A percentile compares a stretch with the other conserved stretches of the same genome.
phyloP scores from a whole-genome alignment of 768 basidiomycete species.

The Boletus vermiculosoides region DNA sequence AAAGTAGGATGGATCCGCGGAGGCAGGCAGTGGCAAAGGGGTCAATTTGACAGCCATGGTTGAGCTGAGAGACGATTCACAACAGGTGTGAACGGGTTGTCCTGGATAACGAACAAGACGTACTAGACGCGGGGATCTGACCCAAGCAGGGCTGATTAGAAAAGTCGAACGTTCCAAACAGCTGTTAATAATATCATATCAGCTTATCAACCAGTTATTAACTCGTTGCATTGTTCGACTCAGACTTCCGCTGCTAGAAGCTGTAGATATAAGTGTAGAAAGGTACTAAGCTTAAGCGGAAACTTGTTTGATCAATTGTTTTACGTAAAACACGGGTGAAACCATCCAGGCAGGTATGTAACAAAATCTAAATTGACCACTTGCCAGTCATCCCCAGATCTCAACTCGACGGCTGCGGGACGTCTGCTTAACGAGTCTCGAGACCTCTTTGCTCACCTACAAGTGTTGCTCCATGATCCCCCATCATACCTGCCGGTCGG shows the following conservation, averaged over 20 bases:
- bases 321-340: neutral
- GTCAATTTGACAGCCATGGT: conserved; percentile 65
- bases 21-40: conserved; percentile 70
- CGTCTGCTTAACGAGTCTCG: neutral
- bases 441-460: neutral
- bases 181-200: neutral
- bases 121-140: neutral
- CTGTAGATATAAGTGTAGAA: neutral
- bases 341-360: neutral
- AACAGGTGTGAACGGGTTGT: neutral
- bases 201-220: neutral
- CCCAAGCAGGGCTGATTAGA: neutral
- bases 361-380: neutral
- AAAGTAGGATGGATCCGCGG: conserved; percentile 68
- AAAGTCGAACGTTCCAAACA: neutral
- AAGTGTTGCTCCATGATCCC: neutral
- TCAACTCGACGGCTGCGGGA: neutral
- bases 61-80: neutral
- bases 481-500: neutral
- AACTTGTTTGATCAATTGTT: neutral
- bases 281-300: neutral
- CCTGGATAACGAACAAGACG: neutral
- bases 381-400: neutral
- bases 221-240: neutral
- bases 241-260: neutral